Conservation (phyloP, 495 filamentous ascomycete species). For the Aspergillus affinis region DNA sequence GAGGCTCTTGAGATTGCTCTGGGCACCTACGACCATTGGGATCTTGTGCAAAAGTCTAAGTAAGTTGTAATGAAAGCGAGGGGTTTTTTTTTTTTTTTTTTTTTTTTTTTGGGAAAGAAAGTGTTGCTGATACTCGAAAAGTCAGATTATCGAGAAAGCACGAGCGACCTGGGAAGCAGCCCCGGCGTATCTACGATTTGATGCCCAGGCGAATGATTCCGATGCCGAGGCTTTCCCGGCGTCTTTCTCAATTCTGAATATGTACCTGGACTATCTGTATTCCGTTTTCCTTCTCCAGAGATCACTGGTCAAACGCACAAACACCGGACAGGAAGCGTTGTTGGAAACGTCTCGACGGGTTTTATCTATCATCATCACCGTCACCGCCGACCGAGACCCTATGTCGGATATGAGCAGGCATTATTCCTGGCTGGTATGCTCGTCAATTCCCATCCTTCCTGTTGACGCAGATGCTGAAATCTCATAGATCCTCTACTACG, state of each 20-base stretch:
- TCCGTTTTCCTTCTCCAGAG: slow-evolving; percentile 61
- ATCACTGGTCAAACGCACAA: slow-evolving; percentile 52
- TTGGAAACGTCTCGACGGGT: slow-evolving; percentile 54
- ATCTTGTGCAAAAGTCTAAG: slow-evolving; percentile 48
- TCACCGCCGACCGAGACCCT: slow-evolving; percentile 49
- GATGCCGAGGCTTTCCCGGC: slow-evolving; percentile 27
- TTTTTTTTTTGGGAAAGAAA: no score
- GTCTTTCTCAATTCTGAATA: slow-evolving; percentile 31
- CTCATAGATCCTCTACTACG: slow-evolving; percentile 49
- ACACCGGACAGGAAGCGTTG: slow-evolving; percentile 49
- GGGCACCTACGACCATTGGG: slow-evolving; percentile 37
- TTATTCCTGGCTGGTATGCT: slow-evolving; percentile 56
- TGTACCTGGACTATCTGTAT: slow-evolving; percentile 54
- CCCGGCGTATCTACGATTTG: slow-evolving; percentile 37
- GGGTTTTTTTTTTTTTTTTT: no score
- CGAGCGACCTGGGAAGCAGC: slow-evolving; percentile 33
- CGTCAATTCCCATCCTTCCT: background rate
- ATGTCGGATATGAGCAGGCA: slow-evolving; percentile 51
- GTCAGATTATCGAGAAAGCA: slow-evolving; percentile 35
- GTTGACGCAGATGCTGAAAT: slow-evolving; percentile 8
- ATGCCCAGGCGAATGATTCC: slow-evolving; percentile 29
- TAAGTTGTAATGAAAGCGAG: slow-evolving; percentile 21
- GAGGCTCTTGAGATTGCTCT: slow-evolving; percentile 61
- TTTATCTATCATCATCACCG: slow-evolving; percentile 44
- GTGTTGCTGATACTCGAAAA: slow-evolving; percentile 11